Base-by-base conservation (phyloP, 805 yeast species). In the Candida koratica region DNA sequence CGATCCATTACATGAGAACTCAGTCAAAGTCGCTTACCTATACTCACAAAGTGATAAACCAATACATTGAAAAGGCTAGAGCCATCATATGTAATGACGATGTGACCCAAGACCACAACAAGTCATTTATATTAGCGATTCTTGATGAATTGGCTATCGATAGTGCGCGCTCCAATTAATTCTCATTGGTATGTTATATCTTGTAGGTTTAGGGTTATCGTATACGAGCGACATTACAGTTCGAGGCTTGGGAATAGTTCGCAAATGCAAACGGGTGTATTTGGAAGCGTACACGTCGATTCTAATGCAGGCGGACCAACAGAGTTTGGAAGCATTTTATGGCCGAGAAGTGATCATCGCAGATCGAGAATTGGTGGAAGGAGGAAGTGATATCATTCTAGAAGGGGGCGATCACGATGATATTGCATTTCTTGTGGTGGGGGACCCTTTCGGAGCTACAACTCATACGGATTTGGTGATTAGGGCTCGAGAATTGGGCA, bases 361-460 rank as follows among this genome's bases (percentile, higher is more conserved):
- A 9, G 97, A 93, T 53, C 75, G 98, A 61, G 97, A 93, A 54
- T 68, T 90, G 48, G 98, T 90, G 15, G 98, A 90, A 55, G 70
- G 81, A 37, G 94, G 90, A 6, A 79, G 93, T 17, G 97, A 89
- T 51, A 71, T 74, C 25, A 93, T 90, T 41, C 67, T 90, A 44
- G 82, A 67, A 14, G 79, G 77, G 42, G 96, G 94, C 1, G 76
- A 83, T 20, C 69, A 61, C 15, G 90, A 83, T 37, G 96, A 93
- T 55, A 73, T 90, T 56, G 97, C 97, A 0, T 88, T 90, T 49
- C 69, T 93, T 45, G 98, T 93, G 14, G 98, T 90, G 17, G 98
- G 98, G 23, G 98, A 90, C 58, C 95, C 90, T 22, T 90, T 87
- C 55, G 98, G 98, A 22, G 98, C 98, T 20, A 90, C 98, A 4